Percentiles rank a stretch among this genome's conserved stretches.
phyloP scores from a whole-genome alignment of 768 basidiomycete species.

The Baorangia bicolor region DNA sequence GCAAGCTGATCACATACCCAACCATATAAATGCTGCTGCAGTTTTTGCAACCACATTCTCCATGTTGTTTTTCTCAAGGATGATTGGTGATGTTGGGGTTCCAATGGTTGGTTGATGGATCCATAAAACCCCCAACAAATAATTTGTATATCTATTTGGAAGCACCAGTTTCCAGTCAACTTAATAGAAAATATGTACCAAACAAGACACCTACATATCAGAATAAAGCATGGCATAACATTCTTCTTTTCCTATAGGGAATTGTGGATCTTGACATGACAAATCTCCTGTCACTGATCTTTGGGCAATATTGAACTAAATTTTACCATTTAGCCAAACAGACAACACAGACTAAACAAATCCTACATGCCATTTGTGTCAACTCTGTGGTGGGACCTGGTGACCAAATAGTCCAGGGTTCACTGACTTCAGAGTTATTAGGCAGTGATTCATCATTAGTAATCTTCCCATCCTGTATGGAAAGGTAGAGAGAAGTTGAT shows the following conservation, averaged over 20 bases:
- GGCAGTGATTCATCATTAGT: neutral
- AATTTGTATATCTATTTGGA: no score
- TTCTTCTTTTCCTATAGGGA: no score
- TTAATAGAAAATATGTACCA: no score
- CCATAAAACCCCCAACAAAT: neutral
- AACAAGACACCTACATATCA: neutral
- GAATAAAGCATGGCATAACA: no score
- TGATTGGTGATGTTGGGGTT: neutral
- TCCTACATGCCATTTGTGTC: neutral
- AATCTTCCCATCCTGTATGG: neutral
- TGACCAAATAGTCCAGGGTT: constrained; percentile 8
- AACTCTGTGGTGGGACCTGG: neutral
- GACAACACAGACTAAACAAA: neutral
- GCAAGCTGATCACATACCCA: no score
- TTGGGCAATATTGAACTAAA: neutral
- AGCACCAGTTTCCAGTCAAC: no score
- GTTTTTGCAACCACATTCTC: no score
- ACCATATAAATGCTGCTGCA: no score
- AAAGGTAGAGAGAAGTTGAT: neutral
- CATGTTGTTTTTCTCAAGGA: no score
- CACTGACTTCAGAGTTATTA: neutral
- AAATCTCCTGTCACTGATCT: neutral
- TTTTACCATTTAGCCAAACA: neutral
- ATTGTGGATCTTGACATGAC: no score
- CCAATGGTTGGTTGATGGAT: neutral